A percentile compares a stretch with the other conserved stretches of the same genome.
phyloP scores from a whole-genome alignment of 805 yeast genomes.

The Wickerhamomyces mucosus region DNA sequence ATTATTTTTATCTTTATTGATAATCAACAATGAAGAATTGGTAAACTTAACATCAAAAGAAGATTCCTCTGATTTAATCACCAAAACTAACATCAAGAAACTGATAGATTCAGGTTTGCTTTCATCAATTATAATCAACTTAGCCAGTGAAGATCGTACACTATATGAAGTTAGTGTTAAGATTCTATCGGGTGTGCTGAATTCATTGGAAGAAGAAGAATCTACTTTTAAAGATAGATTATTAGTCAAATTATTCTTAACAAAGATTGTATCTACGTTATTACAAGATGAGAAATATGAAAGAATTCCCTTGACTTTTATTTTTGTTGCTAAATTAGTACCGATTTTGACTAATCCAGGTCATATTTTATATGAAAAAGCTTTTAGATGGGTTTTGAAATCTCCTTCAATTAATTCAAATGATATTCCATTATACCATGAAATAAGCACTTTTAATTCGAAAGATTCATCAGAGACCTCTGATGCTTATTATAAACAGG shows the following conservation, averaged over 20 bases:
- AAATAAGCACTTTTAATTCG: constrained; percentile 18
- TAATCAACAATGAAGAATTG: constrained; percentile 58
- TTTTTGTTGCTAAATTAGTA: constrained; percentile 43
- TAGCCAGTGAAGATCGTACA: constrained; percentile 27
- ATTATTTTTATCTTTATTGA: constrained; percentile 55
- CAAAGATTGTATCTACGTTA: constrained; percentile 29
- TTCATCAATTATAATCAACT: constrained; percentile 37
- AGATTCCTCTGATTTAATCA: constrained; percentile 12
- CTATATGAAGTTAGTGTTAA: constrained; percentile 29
- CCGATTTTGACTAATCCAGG: constrained; percentile 59
- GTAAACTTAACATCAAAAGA: constrained; percentile 28
- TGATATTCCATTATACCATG: constrained; percentile 36
- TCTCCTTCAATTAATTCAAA: constrained; percentile 27
- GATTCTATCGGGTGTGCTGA: constrained; percentile 36
- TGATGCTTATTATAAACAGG: constrained; percentile 44
- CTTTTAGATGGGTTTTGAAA: constrained; percentile 52
- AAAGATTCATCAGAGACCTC: constrained; percentile 25
- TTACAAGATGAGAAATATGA: constrained; percentile 11
- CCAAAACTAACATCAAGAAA: constrained; percentile 41
- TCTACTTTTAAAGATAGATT: constrained; percentile 45
- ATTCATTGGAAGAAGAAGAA: constrained; percentile 31
- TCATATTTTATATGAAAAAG: constrained; percentile 65
- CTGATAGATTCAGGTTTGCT: constrained; percentile 50
- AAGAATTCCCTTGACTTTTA: constrained; percentile 42
- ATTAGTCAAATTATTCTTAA: constrained; percentile 43